Evolutionary conservation across 2,329 filamentous ascomycete genomes (phyloP), one percentile per base, ranked within the genome.

Genomic region (Colletotrichum siamense): DNA sequence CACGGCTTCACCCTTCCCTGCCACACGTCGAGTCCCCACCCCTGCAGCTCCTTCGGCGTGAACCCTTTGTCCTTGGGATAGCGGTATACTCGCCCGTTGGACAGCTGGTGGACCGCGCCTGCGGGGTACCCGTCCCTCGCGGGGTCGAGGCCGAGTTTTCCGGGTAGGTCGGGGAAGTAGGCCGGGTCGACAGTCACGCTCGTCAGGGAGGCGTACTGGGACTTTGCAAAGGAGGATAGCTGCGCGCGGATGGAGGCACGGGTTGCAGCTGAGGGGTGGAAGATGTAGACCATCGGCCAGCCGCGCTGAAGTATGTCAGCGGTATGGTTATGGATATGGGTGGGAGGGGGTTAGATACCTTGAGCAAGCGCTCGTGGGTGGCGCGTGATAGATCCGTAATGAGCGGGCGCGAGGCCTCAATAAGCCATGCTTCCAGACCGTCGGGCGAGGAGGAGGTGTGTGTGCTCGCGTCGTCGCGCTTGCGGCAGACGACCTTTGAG

Each of bases 251-350:
- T 79, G 22, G 78, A 66, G 15, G 82, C 77, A 0, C 84, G 81
- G 36, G 82, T 80, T 8, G 70, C 30, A 36, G 82, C 80, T 28
- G 82, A 83, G 7, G 76, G 63, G 9, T 82, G 82, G 72, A 86
- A 85, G 64, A 86, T 76, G 77, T 86, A 86, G 59, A 86, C 80
- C 78, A 86, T 85, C 8, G 85, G 82, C 81, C 81, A 84, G 24
- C 81, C 83, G 59, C 82, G 83, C 75, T 75, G 16, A 8, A 81
- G 32, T 62, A 49, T 5, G 12, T 34, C 73, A 76, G 78, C 12
- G 3, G 6, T 1, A 32, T 64, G 7, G 6, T 32, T 22, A 34
- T 13, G 34, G 22, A 26, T 34, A 10, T 18, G 6, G 7, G 24
- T 12, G 18, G 34, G 18, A 32, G 16, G n/a, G 69, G 26, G 18